Evolutionary conservation across 805 yeast genomes (phyloP).

Genomic region (Candida taoyuanica): DNA sequence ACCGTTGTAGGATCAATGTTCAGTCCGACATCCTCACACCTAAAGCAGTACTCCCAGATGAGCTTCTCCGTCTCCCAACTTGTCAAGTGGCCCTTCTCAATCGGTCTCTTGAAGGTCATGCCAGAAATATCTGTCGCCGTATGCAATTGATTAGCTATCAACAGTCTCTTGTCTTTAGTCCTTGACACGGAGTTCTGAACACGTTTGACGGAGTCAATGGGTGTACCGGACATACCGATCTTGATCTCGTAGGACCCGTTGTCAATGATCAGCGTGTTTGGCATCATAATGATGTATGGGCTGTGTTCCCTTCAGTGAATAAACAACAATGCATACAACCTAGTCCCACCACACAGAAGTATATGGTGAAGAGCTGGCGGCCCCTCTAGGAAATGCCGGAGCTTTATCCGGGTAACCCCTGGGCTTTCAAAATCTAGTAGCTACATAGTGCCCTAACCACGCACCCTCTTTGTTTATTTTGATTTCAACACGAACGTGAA

Average conservation of each 20-base stretch:
- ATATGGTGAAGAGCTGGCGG: too few species aligned
- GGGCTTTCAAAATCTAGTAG: too few species aligned
- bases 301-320: too few species aligned
- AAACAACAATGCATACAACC: too few species aligned
- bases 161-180: slow-evolving; percentile 68
- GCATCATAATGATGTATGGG: neutral
- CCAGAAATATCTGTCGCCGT: slow-evolving; percentile 71
- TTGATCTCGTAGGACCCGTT: slow-evolving; percentile 88
- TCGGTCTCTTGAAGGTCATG: slow-evolving; percentile 71
- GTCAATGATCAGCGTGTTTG: slow-evolving; percentile 57
- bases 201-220: slow-evolving; percentile 37
- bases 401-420: slow-evolving; percentile 6
- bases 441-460: neutral
- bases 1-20: slow-evolving; percentile 44
- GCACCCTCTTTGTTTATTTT: slow-evolving; percentile 14
- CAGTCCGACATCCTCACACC: slow-evolving; percentile 33
- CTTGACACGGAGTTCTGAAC: slow-evolving; percentile 69
- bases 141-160: slow-evolving; percentile 66
- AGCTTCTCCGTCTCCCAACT: slow-evolving; percentile 90
- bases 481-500: slow-evolving; percentile 10
- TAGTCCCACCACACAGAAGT: too few species aligned
- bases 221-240: slow-evolving; percentile 42
- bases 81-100: slow-evolving; percentile 80
- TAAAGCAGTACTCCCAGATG: slow-evolving; percentile 74
- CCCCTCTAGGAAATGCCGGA: too few species aligned